A percentile compares a stretch with the other conserved stretches of the same genome.
Conservation (phyloP, 441 rosid species). For the Gossypium aridum region DNA sequence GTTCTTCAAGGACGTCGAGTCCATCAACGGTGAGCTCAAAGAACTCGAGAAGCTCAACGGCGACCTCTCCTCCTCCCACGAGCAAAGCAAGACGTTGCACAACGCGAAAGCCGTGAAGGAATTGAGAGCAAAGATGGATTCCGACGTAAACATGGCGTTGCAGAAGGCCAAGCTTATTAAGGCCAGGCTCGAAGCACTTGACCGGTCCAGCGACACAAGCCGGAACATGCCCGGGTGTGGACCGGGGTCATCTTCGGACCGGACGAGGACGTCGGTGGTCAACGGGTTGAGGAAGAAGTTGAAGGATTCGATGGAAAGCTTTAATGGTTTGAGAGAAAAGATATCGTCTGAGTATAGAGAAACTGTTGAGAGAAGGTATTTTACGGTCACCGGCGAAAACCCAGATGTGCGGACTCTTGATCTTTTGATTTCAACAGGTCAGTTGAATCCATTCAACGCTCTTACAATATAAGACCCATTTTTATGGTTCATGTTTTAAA, state of each 20-base stretch:
- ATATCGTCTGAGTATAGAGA: constrained; percentile 69
- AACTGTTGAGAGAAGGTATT: constrained; percentile 71
- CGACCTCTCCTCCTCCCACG: constrained; percentile 57
- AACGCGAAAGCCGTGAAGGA: constrained; percentile 63
- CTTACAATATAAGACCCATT: too few species aligned
- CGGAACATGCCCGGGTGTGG: constrained; percentile 66
- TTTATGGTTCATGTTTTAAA: too few species aligned
- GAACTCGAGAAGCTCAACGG: constrained; percentile 54
- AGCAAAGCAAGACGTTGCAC: constrained; percentile 73
- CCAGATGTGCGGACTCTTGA: constrained; percentile 75
- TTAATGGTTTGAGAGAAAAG: constrained; percentile 49
- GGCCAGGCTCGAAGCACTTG: constrained; percentile 69
- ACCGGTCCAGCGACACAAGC: constrained; percentile 57
- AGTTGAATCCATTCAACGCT: not conserved
- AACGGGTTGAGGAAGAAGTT: constrained; percentile 80
- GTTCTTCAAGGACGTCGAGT: constrained; percentile 66
- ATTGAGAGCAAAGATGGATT: constrained; percentile 61
- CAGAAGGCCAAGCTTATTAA: constrained; percentile 71
- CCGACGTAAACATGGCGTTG: constrained; percentile 57
- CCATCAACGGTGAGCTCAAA: constrained; percentile 53
- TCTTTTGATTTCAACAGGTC: constrained; percentile 80
- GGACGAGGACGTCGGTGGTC: constrained; percentile 74
- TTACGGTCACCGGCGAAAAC: constrained; percentile 80
- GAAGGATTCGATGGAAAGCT: constrained; percentile 69
- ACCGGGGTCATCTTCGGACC: constrained; percentile 75